Evolutionary conservation across 2,329 filamentous ascomycete genomes (phyloP).

Genomic region (Cytospora paraplurivora): DNA sequence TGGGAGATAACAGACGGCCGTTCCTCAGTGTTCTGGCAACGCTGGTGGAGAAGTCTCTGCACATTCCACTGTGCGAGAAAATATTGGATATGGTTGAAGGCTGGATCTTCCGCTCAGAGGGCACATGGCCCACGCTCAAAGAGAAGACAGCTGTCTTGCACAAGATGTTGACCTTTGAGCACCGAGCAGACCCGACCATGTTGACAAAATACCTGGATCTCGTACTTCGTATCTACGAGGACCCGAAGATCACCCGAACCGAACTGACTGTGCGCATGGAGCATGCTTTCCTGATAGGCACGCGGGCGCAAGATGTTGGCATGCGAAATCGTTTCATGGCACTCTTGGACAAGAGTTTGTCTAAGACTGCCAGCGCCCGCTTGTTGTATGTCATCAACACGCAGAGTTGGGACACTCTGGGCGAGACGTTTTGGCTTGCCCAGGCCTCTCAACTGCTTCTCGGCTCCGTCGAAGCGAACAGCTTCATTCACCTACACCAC

Average conservation of each 20-base stretch:
- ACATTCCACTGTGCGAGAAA: conserved; percentile 84
- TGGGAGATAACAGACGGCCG: conserved; percentile 87
- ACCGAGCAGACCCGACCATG: conserved; percentile 78
- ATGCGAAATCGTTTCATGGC: conserved; percentile 97
- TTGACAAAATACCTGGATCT: conserved; percentile 92
- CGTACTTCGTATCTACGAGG: conserved; percentile 97
- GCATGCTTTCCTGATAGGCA: conserved; percentile 96
- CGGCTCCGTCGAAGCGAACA: conserved; percentile 84
- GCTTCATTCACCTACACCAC: conserved; percentile 72
- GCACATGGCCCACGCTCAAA: conserved; percentile 95
- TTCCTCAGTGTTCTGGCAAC: conserved; percentile 95
- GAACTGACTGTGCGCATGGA: conserved; percentile 97
- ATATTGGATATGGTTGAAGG: conserved; percentile 90
- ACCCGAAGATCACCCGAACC: conserved; percentile 90
- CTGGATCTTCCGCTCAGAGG: conserved; percentile 95
- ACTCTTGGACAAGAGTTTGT: conserved; percentile 93
- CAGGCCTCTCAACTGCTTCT: conserved; percentile 93
- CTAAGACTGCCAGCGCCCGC: conserved; percentile 86
- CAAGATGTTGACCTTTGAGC: conserved; percentile 97
- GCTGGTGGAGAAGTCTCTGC: conserved; percentile 91
- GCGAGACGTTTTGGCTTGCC: conserved; percentile 94
- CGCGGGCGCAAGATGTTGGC: conserved; percentile 87
- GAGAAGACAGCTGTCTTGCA: conserved; percentile 99
- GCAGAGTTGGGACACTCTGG: conserved; percentile 96
- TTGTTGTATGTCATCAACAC: conserved; percentile 85